A percentile compares a stretch with the other conserved stretches of the same genome.
Conservation (phyloP, 768 basidiomycete genomes). For the Kwoniella pini region DNA sequence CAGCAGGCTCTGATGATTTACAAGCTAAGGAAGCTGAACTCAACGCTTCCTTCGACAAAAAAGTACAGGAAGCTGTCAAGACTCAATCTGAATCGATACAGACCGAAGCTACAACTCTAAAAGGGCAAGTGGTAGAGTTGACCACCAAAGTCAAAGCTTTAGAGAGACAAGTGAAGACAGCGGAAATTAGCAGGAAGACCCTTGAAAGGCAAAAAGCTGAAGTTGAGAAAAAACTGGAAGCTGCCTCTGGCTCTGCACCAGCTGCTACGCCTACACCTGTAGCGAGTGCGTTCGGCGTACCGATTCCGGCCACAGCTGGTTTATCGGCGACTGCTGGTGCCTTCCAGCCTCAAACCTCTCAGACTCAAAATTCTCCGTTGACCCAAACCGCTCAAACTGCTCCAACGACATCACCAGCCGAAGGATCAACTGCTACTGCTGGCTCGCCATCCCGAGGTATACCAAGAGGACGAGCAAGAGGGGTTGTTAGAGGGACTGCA, state of each 20-base stretch:
- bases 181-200: constrained; percentile 45
- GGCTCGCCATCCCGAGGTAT: constrained; percentile 6
- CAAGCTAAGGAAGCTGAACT: constrained; percentile 31
- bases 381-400: constrained; percentile 12
- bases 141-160: constrained; percentile 36
- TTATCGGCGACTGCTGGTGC: constrained; percentile 25
- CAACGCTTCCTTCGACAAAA: constrained; percentile 24
- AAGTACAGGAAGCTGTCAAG: constrained; percentile 26
- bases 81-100: constrained; percentile 18
- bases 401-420: constrained; percentile 7
- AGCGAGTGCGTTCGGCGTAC: constrained; percentile 4
- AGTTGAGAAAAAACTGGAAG: constrained; percentile 41
- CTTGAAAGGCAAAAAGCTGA: constrained; percentile 44
- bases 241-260: constrained; percentile 10
- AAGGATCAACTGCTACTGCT: neutral
- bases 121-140: constrained; percentile 33
- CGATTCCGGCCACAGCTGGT: constrained; percentile 4
- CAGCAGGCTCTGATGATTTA: neutral
- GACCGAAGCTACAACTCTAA: constrained; percentile 17
- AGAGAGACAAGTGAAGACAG: constrained; percentile 41
- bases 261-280: constrained; percentile 4
- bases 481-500: constrained; percentile 20
- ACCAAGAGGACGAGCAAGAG: constrained; percentile 27
- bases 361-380: constrained; percentile 1
- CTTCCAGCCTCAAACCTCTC: constrained; percentile 20